Evolutionary conservation across 768 basidiomycete genomes (phyloP).

Genomic region (Hydnum rufescens): DNA sequence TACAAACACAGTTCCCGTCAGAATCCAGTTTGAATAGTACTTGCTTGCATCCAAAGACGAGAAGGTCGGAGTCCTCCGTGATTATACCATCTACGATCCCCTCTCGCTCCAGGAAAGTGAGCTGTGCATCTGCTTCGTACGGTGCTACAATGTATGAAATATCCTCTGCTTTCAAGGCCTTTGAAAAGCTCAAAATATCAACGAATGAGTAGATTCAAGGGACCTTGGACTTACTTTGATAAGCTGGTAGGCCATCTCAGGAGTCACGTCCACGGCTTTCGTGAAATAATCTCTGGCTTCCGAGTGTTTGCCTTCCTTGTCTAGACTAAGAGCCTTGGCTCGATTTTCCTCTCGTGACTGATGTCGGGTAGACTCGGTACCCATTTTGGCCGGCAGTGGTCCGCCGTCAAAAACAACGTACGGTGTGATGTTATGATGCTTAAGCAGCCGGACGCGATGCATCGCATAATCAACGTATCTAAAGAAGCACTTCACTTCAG

Average conservation of each 20-base stretch:
- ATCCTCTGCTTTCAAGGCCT: slow-evolving; percentile 72
- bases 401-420: slow-evolving; percentile 96
- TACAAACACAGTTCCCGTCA: slow-evolving; percentile 22
- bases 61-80: slow-evolving; percentile 93
- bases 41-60: slow-evolving; percentile 87
- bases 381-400: slow-evolving; percentile 81
- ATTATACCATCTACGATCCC: slow-evolving; percentile 80
- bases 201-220: slow-evolving; percentile 9
- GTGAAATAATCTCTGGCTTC: slow-evolving; percentile 78
- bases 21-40: slow-evolving; percentile 88
- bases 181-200: slow-evolving; percentile 2
- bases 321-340: slow-evolving; percentile 47
- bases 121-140: slow-evolving; percentile 95
- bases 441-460: slow-evolving; percentile 72
- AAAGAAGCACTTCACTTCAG: too few species aligned
- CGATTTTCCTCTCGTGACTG: slow-evolving; percentile 53
- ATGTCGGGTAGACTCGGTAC: slow-evolving; percentile 67
- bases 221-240: slow-evolving; percentile 51
- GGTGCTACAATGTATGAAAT: slow-evolving; percentile 85
- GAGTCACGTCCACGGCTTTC: slow-evolving; percentile 88
- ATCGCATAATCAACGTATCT: slow-evolving; percentile 96
- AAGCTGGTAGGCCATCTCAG: slow-evolving; percentile 91
- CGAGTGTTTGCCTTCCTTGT: slow-evolving; percentile 53
- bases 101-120: slow-evolving; percentile 71
- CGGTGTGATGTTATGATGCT: slow-evolving; percentile 67